Evolutionary conservation across 495 filamentous ascomycete species (phyloP), one percentile per base, ranked within the genome.

Genomic region (Daldinia loculata): DNA sequence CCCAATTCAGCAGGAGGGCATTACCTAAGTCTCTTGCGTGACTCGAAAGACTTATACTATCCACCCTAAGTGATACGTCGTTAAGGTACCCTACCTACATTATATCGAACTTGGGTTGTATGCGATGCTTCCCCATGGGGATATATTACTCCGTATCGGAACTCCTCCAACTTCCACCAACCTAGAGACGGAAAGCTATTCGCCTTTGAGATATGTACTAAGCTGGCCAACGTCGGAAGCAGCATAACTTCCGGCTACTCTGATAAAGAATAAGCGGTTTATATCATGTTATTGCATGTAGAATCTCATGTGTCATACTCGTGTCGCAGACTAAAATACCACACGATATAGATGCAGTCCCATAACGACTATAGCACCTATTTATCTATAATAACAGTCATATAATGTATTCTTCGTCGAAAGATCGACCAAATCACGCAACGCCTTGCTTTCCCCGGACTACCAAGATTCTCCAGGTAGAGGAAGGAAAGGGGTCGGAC

Each of bases 381-480:
- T 68, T 69, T 69, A 69, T 60, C 51, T 72, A 69, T 58, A 69
- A 65, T 68, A 52, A 22, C 32, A 22, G 22, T 68, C 65, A 66
- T 66, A 64, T 72, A 68, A 58, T 69, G 15, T 29, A 6, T 29
- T 29, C 15, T 22, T 59, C 57, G 34, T 56, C 45, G 22, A 57
- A 22, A 22, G 60, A 68, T 72, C 64, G 63, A 53, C 61, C 70
- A 55, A 72, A 69, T 72, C 70, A 72, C 70, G 57, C 65, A 62
- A 52, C 36, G 50, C 27, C 39, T 58, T 61, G 39, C 41, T 60
- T 69, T 69, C 70, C 65, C 70, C 70, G 51, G 70, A 72, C 64
- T 55, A 61, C 34, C 38, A 45, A 12, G 30, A 12, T 15, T 60
- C n/a, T 39, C 36, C 41, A 36, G 38, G 30, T 27, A 38, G 59